Evolutionary conservation across 2,329 filamentous ascomycete species (phyloP).

Genomic region (Chaetomium olivaceum): DNA sequence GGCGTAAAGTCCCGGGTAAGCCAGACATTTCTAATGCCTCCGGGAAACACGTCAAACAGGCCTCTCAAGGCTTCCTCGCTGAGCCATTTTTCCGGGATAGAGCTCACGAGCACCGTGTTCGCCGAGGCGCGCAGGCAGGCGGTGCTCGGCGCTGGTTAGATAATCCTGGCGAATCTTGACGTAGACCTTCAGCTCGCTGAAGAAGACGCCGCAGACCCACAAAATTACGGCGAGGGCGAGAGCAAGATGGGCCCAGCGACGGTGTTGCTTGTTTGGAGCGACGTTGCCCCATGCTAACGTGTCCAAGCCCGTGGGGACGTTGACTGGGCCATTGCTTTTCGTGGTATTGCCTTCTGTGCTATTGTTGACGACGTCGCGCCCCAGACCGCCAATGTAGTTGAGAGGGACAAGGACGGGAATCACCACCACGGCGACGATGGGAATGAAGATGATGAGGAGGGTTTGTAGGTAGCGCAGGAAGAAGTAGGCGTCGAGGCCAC

Average conservation of each 20-base stretch:
- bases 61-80: constrained; percentile 76
- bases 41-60: constrained; percentile 93
- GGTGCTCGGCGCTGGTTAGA: constrained; percentile 90
- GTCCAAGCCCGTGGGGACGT: constrained; percentile 67
- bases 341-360: constrained; percentile 41
- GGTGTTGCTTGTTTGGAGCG: constrained; percentile 59
- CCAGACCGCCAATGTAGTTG: constrained; percentile 73
- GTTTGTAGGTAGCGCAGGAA: constrained; percentile 81
- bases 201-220: constrained; percentile 87
- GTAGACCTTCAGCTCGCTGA: constrained; percentile 81
- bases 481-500: constrained; percentile 94
- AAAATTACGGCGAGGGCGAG: constrained; percentile 75
- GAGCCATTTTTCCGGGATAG: constrained; percentile 89
- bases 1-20: constrained; percentile 87
- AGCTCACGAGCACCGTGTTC: constrained; percentile 90
- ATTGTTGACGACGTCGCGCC: constrained; percentile 52
- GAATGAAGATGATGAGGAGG: constrained; percentile 88
- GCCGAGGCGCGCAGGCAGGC: constrained; percentile 87
- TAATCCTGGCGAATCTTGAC: constrained; percentile 93
- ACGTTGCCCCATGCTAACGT: constrained; percentile 87
- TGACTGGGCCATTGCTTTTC: constrained; percentile 32
- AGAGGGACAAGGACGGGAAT: constrained; percentile 84
- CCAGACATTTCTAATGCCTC: constrained; percentile 94
- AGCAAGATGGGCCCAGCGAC: constrained; percentile 83
- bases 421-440: constrained; percentile 74